Base-by-base conservation (phyloP, 345 rosid genomes). In the Arabidopsis arenosa region DNA sequence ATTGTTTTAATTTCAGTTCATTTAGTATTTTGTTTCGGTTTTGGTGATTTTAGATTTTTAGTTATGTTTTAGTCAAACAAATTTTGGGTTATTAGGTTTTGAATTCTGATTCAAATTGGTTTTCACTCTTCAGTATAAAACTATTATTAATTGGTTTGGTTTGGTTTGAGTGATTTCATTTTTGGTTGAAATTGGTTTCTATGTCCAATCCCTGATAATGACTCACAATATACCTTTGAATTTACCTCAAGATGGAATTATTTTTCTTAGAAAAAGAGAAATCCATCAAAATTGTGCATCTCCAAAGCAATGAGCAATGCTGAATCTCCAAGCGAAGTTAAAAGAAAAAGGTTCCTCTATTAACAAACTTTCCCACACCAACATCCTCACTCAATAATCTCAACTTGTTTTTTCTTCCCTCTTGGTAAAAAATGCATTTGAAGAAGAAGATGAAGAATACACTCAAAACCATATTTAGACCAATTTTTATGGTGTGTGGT, bases 241-340 rank as follows among this genome's bases (percentile, higher is more conserved):
- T 56, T 70, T 62, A 71, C 55, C 72, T 17, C 66, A 77, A 54
- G 40, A 32, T 39, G 2, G 36, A 32, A 33, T 58, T 66, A 58
- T 18, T 71, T 47, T 13, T 5, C 67, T 56, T 18, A 4, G 51
- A 12, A 36, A 64, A 47, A 40, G 33, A 64, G 9, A 58, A 64
- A 58, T 33, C 73, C 73, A 78, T 78, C 52, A 66, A 72, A 43
- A 51, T 66, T 65, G 69, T 66, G 44, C 77, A 72, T 66, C 68
- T 58, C 57, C 11, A 54, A 72, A 66, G 81, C 77, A 78, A 78
- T 40, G 72, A 65, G 32, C 44, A 41, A 78, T 66, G 69, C 81
- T 66, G 73, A 72, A 58, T 72, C 81, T 78, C 48, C 44, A 78
- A 78, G 81, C 74, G 28, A 72, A 59, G 63, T 70, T 39, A 43